phyloP scores from a whole-genome alignment of 202 grass and related monocot genomes.

The Zoysia matrella region DNA sequence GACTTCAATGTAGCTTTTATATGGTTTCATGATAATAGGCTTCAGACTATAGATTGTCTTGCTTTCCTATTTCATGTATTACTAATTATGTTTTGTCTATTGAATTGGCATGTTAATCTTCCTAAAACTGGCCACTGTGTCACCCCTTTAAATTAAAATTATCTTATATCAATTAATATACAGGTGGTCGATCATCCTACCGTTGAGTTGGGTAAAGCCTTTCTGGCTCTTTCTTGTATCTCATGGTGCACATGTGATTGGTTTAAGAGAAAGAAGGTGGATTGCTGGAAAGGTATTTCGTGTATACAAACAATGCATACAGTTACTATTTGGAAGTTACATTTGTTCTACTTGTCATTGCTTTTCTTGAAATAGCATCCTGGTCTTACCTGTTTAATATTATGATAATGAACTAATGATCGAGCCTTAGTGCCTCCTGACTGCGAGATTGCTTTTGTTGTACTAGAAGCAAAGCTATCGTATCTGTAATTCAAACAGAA shows the following conservation, averaged over 20 bases:
- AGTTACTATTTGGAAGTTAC: not conserved
- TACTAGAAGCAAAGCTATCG: not conserved
- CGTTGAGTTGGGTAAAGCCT: conserved; percentile 79
- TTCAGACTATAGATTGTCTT: not conserved
- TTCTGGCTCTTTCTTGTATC: conserved; percentile 84
- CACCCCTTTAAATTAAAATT: conserved; percentile 14
- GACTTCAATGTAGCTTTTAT: conserved; percentile 11
- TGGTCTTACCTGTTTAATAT: conserved; percentile 1
- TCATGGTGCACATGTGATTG: conserved; percentile 66
- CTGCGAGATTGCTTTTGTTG: not conserved
- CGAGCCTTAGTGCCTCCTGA: not conserved
- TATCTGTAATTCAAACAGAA: not conserved
- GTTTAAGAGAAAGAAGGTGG: conserved; percentile 86
- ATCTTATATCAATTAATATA: conserved; percentile 38
- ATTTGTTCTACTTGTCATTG: conserved; percentile 32
- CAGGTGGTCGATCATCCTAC: conserved; percentile 91
- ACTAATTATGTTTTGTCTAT: conserved; percentile 8
- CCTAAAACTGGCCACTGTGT: not conserved
- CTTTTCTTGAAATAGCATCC: conserved; percentile 26
- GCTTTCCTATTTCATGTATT: conserved; percentile 3
- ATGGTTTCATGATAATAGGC: not conserved
- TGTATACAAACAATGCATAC: not conserved
- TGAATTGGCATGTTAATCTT: conserved; percentile 13
- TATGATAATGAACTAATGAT: not conserved
- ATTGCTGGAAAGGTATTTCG: conserved; percentile 78